Percentiles rank a stretch among this genome's conserved stretches.
Conservation (phyloP, 805 yeast species). For the Saturnispora galanensis region DNA sequence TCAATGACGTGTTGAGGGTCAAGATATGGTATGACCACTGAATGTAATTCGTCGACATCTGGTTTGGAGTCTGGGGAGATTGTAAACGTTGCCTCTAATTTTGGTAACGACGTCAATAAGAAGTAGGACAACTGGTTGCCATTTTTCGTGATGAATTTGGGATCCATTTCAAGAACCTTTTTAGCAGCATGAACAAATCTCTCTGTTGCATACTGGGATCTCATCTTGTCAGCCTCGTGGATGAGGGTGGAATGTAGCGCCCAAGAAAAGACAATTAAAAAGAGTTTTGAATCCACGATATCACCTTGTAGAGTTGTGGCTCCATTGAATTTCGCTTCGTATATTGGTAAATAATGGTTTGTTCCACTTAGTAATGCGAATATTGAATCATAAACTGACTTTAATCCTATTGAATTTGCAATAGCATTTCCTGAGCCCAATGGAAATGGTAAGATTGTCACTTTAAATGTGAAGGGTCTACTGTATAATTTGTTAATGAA, state of each 20-base stretch:
- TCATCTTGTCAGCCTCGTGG: slow-evolving; percentile 64
- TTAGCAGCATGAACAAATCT: slow-evolving; percentile 65
- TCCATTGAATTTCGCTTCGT: slow-evolving; percentile 34
- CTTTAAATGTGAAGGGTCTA: background rate
- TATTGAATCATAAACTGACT: slow-evolving; percentile 28
- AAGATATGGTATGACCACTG: slow-evolving; percentile 35
- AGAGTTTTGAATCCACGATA: slow-evolving; percentile 11
- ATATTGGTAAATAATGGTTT: slow-evolving; percentile 30
- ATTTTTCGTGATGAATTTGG: slow-evolving; percentile 29
- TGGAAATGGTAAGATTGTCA: slow-evolving; percentile 40
- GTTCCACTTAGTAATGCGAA: slow-evolving; percentile 25
- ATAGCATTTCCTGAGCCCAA: slow-evolving; percentile 85
- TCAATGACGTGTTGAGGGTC: slow-evolving; percentile 33
- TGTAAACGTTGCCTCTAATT: slow-evolving; percentile 49
- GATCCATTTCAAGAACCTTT: slow-evolving; percentile 39
- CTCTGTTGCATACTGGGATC: slow-evolving; percentile 46
- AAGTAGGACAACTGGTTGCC: slow-evolving; percentile 42
- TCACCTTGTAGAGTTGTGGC: slow-evolving; percentile 15
- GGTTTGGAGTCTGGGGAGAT: slow-evolving; percentile 54
- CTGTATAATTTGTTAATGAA: slow-evolving; percentile 39
- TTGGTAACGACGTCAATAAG: slow-evolving; percentile 43
- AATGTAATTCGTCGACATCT: slow-evolving; percentile 32
- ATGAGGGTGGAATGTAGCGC: slow-evolving; percentile 81
- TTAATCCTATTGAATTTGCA: slow-evolving; percentile 46
- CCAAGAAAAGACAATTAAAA: slow-evolving; percentile 69